phyloP scores from a whole-genome alignment of 129 eudicot genomes.

The Mikania micrantha region DNA sequence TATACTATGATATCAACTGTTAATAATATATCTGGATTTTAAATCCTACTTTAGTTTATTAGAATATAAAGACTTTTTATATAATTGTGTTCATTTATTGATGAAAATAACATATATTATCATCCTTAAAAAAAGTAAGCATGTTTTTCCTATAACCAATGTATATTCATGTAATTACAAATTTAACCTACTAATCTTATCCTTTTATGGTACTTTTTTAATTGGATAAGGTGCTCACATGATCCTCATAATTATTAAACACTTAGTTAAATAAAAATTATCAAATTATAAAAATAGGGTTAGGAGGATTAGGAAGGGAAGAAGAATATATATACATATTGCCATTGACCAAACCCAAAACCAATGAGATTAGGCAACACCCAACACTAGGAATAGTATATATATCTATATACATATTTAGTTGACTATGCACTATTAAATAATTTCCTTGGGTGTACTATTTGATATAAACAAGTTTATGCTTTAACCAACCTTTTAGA shows the following conservation, averaged over 20 bases:
- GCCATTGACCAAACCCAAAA: constrained; percentile 18
- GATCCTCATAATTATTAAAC: neutral
- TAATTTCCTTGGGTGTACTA: neutral
- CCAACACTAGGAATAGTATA: too few species aligned
- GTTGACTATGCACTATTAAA: neutral
- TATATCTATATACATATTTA: too few species aligned
- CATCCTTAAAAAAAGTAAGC: neutral
- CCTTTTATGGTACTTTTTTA: neutral
- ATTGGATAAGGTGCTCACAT: constrained; percentile 15
- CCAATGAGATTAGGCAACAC: constrained; percentile 6
- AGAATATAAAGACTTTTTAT: too few species aligned
- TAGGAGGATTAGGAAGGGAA: constrained; percentile 10
- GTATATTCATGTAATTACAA: constrained; percentile 1
- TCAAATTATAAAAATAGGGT: neutral
- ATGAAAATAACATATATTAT: neutral
- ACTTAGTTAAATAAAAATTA: neutral
- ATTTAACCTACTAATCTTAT: neutral
- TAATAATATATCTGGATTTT: too few species aligned
- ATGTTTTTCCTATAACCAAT: neutral
- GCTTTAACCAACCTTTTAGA: too few species aligned
- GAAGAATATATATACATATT: neutral
- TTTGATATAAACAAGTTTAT: too few species aligned
- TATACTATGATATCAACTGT: too few species aligned
- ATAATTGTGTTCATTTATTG: neutral
- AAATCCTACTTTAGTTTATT: too few species aligned